Base-by-base conservation (phyloP, 2,329 filamentous ascomycete genomes). In the Tolypocladium endophyticum region DNA sequence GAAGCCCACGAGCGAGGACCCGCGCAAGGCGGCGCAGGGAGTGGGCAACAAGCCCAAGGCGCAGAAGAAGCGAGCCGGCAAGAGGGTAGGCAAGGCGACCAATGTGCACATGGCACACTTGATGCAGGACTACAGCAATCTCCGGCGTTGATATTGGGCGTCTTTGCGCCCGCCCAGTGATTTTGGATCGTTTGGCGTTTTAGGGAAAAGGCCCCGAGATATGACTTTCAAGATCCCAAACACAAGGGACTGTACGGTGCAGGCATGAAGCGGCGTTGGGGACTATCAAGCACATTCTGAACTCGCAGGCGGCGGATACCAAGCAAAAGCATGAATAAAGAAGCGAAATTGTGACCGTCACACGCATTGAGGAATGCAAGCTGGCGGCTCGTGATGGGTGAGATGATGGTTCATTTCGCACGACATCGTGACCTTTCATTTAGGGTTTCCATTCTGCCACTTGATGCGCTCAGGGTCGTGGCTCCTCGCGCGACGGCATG, bases 91-190 rank as follows among this genome's bases (percentile, higher is more conserved):
- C 64, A 94, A 92, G 80, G 86, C 88, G 60, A 95, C 90, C 33
- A 96, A 96, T 71, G 86, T 85, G 35, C 92, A 96, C 72, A 95
- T 96, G 91, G 81, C 81, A 66, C 85, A 87, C 64, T 81, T 96
- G 61, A 79, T 96, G 70, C 87, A 91, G 76, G 89, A 93, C 70
- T 92, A 79, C 69, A 81, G 77, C 63, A 72, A 77, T 58, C 69
- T 77, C 65, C 76, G 78, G 66, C 70, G 76, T 61, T 79, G 66
- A 72, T 23, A 20, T 3, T 8, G 28, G 3, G 28, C 47, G 47
- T 33, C 47, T 0, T 5, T 18, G 45, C 18, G 30, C 50, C 1
- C 50, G 4, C 30, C 6, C 8, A 20, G 25, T 53, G 18, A 7
- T 7, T 53, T 54, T 54, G 30, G 20, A 54, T 54, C 30, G 18